Evolutionary conservation across 768 basidiomycete genomes (phyloP).

Genomic region (Clavulina sp.): DNA sequence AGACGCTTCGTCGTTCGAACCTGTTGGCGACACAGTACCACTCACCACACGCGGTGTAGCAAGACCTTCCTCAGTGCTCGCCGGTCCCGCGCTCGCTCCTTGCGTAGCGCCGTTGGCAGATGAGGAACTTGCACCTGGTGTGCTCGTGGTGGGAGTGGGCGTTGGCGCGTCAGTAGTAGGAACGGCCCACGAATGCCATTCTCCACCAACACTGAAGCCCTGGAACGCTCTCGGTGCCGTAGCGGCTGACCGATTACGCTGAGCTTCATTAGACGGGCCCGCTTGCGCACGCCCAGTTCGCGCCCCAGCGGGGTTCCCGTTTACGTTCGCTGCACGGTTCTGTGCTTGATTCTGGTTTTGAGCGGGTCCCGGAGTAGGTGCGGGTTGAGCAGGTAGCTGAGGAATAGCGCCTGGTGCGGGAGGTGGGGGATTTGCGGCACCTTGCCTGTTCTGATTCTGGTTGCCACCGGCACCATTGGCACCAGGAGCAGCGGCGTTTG

Average conservation of each 20-base stretch:
- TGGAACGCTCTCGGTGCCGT: constrained; percentile 11
- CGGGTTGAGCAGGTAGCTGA: neutral
- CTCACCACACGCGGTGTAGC: too few relatives aligned
- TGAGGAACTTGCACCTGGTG: too few relatives aligned
- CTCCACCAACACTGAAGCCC: constrained; percentile 12
- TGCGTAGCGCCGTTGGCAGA: too few relatives aligned
- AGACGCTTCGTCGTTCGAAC: neutral
- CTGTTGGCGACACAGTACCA: neutral
- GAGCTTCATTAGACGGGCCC: constrained; percentile 12
- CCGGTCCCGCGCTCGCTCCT: too few relatives aligned
- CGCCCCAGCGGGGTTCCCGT: neutral
- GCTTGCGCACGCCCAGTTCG: constrained; percentile 9
- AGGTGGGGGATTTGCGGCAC: neutral
- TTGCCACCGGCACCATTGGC: constrained; percentile 19
- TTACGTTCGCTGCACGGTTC: too few relatives aligned
- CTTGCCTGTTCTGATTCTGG: constrained; percentile 1
- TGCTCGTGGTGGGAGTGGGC: too few relatives aligned
- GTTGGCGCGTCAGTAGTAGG: constrained; percentile 34
- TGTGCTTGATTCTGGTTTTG: too few relatives aligned
- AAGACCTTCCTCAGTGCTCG: too few relatives aligned
- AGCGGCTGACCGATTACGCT: too few relatives aligned
- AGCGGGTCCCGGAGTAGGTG: neutral
- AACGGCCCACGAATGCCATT: constrained; percentile 19
- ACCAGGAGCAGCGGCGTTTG: constrained; percentile 12
- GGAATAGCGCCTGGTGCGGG: neutral